phyloP scores from a whole-genome alignment of 2,329 filamentous ascomycete genomes.

The Shiraia sp. region DNA sequence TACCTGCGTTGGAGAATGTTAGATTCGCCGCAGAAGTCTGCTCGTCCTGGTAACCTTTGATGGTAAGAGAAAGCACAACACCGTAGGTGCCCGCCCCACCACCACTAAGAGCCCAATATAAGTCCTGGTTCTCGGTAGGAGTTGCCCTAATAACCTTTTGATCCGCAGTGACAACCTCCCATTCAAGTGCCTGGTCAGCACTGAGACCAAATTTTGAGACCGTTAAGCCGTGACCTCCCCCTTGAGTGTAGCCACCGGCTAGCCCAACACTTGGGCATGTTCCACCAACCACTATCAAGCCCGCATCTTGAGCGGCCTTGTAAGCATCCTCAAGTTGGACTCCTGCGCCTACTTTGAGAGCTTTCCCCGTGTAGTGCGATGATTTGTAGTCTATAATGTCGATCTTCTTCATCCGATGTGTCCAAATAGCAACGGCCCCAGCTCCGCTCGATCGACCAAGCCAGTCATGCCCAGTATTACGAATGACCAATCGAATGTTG shows the following conservation, averaged over 20 bases:
- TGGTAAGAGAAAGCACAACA: constrained; percentile 24
- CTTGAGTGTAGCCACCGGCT: constrained; percentile 33
- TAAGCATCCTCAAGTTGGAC: constrained; percentile 27
- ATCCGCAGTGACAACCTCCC: constrained; percentile 27
- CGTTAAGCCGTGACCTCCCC: constrained; percentile 59
- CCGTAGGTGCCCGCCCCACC: constrained; percentile 34
- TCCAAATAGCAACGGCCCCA: constrained; percentile 22
- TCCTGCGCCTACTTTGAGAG: constrained; percentile 31
- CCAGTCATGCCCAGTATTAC: constrained; percentile 37
- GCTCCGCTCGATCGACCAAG: constrained; percentile 21
- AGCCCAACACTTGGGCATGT: constrained; percentile 51
- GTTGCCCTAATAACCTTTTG: constrained; percentile 23
- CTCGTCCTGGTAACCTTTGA: constrained; percentile 23
- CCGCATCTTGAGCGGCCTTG: constrained; percentile 18
- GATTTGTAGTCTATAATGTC: constrained; percentile 11
- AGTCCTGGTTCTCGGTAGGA: constrained; percentile 17
- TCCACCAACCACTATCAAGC: constrained; percentile 22
- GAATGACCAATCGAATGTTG: constrained; percentile 34
- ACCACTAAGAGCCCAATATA: constrained; percentile 35
- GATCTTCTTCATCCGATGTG: constrained; percentile 25
- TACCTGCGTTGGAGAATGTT: constrained; percentile 14
- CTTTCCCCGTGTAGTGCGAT: constrained; percentile 18
- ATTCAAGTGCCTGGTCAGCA: constrained; percentile 26
- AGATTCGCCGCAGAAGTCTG: constrained; percentile 17
- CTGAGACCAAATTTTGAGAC: constrained; percentile 47